A percentile compares a stretch with the other conserved stretches of the same genome.
Evolutionary conservation across 2,329 filamentous ascomycete species (phyloP).

Genomic region (Stemphylium vesicarium): DNA sequence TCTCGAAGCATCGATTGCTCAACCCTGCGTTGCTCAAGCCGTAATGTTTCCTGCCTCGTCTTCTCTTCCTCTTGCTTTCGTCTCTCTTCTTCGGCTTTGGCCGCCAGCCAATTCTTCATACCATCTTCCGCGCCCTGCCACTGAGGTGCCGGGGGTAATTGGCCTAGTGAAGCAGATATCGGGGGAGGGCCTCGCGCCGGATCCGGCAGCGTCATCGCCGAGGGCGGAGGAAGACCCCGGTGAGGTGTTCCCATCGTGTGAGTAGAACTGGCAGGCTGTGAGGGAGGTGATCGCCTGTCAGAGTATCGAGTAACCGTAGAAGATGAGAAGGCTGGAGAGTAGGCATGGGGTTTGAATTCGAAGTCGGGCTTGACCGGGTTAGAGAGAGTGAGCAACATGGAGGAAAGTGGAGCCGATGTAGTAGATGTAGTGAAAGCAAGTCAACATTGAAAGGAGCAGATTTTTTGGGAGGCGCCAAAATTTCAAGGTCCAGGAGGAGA

Average conservation of each 20-base stretch:
- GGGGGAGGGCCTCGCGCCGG: constrained; percentile 49
- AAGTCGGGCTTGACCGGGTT: constrained; percentile 56
- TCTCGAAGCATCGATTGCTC: constrained; percentile 61
- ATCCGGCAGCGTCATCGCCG: constrained; percentile 60
- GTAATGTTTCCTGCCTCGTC: constrained; percentile 58
- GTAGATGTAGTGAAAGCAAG: constrained; percentile 23
- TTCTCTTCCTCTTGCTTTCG: constrained; percentile 61
- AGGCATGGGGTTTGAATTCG: constrained; percentile 58
- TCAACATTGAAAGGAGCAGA: constrained; percentile 46
- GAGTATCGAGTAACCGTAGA: constrained; percentile 49
- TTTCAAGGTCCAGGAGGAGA: constrained; percentile 41
- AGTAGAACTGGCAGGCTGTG: constrained; percentile 52
- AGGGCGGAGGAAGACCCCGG: constrained; percentile 60
- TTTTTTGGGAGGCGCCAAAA: constrained; percentile 33
- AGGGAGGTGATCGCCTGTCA: constrained; percentile 47
- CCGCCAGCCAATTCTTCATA: constrained; percentile 59
- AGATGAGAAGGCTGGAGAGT: constrained; percentile 51
- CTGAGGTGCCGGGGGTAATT: constrained; percentile 55
- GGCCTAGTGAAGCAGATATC: constrained; percentile 46
- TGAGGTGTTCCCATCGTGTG: constrained; percentile 59
- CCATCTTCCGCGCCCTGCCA: constrained; percentile 60
- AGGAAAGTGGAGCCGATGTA: constrained; percentile 29
- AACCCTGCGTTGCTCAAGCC: constrained; percentile 59
- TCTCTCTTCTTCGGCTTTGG: constrained; percentile 61
- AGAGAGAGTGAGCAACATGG: constrained; percentile 60